Conservation (phyloP, 2,329 filamentous ascomycete species). For the Colletotrichum lini region DNA sequence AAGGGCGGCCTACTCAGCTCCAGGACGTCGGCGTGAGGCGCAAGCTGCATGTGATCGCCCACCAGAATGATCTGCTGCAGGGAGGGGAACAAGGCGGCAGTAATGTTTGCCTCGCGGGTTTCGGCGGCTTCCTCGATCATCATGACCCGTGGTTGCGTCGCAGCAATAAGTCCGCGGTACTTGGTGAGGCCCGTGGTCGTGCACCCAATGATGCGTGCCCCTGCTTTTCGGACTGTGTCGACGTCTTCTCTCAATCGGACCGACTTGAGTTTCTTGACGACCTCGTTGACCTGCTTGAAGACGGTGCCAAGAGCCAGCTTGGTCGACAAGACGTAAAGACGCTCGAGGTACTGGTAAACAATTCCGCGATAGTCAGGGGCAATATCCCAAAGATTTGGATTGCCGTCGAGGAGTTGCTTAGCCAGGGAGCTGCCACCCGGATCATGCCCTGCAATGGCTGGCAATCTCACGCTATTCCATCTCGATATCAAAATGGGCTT, state of each 20-base stretch:
- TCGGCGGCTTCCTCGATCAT: constrained; percentile 88
- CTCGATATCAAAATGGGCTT: constrained; percentile 53
- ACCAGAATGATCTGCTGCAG: constrained; percentile 71
- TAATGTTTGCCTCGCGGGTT: constrained; percentile 75
- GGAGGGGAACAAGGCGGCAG: constrained; percentile 65
- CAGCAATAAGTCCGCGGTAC: constrained; percentile 79
- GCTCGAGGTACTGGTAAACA: constrained; percentile 77
- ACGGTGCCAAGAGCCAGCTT: constrained; percentile 62
- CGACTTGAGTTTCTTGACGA: constrained; percentile 67
- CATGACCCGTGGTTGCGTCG: constrained; percentile 76
- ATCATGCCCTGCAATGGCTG: not conserved
- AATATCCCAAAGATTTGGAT: constrained; percentile 73
- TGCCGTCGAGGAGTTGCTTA: constrained; percentile 33
- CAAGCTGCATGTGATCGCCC: constrained; percentile 86
- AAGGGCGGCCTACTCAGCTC: constrained; percentile 73
- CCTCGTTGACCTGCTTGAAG: constrained; percentile 63
- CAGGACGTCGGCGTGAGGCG: constrained; percentile 75
- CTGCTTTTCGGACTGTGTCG: constrained; percentile 52
- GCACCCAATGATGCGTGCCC: constrained; percentile 70
- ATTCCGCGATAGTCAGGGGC: constrained; percentile 68
- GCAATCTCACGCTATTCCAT: not conserved
- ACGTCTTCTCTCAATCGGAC: constrained; percentile 72
- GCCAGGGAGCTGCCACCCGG: constrained; percentile 4
- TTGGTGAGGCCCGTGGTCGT: constrained; percentile 89
- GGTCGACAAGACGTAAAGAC: constrained; percentile 64